phyloP scores from a whole-genome alignment of 371 early-diverging fungal species.

The Batkoa obscura region DNA sequence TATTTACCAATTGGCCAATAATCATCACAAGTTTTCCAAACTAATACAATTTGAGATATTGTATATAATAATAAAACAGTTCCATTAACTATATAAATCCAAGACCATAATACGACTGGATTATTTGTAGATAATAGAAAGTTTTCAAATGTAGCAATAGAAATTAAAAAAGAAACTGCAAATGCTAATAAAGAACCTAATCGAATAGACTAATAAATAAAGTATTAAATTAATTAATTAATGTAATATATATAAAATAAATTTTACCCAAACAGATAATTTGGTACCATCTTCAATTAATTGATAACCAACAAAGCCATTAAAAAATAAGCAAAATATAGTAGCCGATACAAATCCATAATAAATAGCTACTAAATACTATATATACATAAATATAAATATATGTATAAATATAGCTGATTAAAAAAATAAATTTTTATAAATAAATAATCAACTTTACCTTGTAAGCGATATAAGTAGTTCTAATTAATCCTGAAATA shows the following conservation, averaged over 20 bases:
- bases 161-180: slow-evolving; percentile 47
- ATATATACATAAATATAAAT: slow-evolving; percentile 3
- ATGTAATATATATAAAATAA: neutral
- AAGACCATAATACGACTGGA: slow-evolving; percentile 67
- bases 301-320: slow-evolving; percentile 91
- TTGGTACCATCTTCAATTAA: slow-evolving; percentile 92
- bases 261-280: slow-evolving; percentile 61
- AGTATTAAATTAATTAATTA: neutral
- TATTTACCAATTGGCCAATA: slow-evolving; percentile 73
- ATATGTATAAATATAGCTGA: neutral
- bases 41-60: slow-evolving; percentile 77
- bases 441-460: slow-evolving; percentile 38
- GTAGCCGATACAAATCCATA: slow-evolving; percentile 61
- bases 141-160: slow-evolving; percentile 62
- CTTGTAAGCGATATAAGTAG: slow-evolving; percentile 51
- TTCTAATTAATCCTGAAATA: slow-evolving; percentile 77
- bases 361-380: slow-evolving; percentile 79
- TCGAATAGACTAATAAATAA: slow-evolving; percentile 52
- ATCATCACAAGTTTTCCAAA: slow-evolving; percentile 83
- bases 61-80: slow-evolving; percentile 67
- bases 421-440: neutral
- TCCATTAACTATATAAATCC: slow-evolving; percentile 74
- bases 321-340: slow-evolving; percentile 77
- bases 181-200: slow-evolving; percentile 63
- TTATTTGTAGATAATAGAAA: slow-evolving; percentile 33